Percentiles rank a stretch among this genome's conserved stretches.
Evolutionary conservation across 768 basidiomycete genomes (phyloP).

Genomic region (Tulasnella sp.): DNA sequence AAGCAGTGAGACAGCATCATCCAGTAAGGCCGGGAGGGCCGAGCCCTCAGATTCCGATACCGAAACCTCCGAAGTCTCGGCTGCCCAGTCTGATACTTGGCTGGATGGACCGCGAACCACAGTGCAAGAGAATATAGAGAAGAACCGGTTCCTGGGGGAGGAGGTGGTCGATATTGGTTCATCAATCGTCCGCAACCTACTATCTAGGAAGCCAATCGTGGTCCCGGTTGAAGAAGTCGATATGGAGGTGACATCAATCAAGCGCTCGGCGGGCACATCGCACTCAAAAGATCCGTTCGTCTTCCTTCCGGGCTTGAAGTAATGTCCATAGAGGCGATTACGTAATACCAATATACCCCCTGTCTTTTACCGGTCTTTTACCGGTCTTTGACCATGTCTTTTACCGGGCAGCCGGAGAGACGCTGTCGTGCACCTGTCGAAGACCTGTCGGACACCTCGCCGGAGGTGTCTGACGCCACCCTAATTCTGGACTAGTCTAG

Average conservation of each 20-base stretch:
- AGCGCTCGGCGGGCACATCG: neutral
- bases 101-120: neutral
- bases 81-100: neutral
- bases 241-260: neutral
- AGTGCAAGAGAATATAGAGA: neutral
- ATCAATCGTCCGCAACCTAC: neutral
- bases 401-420: no score
- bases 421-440: no score
- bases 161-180: neutral
- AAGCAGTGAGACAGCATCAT: neutral
- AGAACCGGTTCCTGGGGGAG: neutral
- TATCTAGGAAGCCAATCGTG: neutral
- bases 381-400: conserved; percentile 3
- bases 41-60: neutral
- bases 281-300: neutral
- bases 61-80: neutral
- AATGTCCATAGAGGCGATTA: neutral
- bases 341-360: neutral
- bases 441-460: no score
- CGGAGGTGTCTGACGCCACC: no score
- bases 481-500: no score
- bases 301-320: neutral
- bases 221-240: neutral
- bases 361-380: conserved; percentile 18
- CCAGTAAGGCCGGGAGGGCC: neutral